Evolutionary conservation across 805 yeast genomes (phyloP).

Genomic region (Saturnispora saitoi): DNA sequence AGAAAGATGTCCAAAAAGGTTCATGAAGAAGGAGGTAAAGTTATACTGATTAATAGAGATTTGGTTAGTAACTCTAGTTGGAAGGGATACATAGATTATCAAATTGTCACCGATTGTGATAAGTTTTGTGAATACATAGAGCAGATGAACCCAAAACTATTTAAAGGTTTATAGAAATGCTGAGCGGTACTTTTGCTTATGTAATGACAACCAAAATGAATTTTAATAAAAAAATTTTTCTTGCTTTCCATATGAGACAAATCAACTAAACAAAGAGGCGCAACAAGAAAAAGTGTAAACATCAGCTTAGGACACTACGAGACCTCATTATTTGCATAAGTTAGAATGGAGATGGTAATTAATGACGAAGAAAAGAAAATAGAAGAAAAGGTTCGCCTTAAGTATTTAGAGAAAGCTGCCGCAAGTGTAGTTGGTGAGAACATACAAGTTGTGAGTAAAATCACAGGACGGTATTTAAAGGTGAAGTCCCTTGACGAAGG

Average conservation of each 20-base stretch:
- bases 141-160: conserved; percentile 49
- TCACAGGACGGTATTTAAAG: background rate
- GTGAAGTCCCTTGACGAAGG: background rate
- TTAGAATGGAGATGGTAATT: background rate
- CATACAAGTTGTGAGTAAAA: background rate
- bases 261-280: too few species aligned
- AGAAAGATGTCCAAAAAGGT: conserved; percentile 57
- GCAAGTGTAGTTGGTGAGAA: background rate
- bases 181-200: background rate
- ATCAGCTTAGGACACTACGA: too few species aligned
- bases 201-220: too few species aligned
- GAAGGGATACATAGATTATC: conserved; percentile 70
- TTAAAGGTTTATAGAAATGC: background rate
- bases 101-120: conserved; percentile 75
- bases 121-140: conserved; percentile 57
- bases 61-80: conserved; percentile 53
- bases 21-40: conserved; percentile 69
- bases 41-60: conserved; percentile 68
- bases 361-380: too few species aligned
- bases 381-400: background rate
- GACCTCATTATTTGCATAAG: too few species aligned
- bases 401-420: conserved; percentile 4
- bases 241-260: too few species aligned
- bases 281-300: too few species aligned
- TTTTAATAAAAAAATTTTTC: too few species aligned